phyloP scores from a whole-genome alignment of 2,329 filamentous ascomycete genomes.

The Aspergillus hortae region DNA sequence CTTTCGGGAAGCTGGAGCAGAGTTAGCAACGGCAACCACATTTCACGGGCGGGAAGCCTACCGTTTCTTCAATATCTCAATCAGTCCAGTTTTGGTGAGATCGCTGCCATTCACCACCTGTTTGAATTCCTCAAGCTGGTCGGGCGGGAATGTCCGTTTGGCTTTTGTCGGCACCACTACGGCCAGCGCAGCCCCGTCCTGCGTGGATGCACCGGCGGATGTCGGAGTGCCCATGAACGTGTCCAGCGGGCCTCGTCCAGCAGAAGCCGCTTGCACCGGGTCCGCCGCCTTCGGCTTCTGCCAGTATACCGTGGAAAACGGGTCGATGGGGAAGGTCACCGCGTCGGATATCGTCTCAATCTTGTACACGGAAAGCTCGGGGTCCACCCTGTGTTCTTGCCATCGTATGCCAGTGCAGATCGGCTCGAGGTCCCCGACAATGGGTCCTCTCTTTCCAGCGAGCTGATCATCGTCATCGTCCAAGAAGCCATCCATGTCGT shows the following conservation, averaged over 20 bases:
- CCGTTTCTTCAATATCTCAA: constrained; percentile 71
- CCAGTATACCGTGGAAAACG: constrained; percentile 84
- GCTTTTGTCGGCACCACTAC: constrained; percentile 20
- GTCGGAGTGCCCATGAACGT: constrained; percentile 20
- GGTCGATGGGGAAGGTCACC: constrained; percentile 66
- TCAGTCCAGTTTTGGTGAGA: constrained; percentile 69
- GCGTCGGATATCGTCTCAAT: constrained; percentile 69
- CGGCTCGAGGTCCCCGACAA: constrained; percentile 68
- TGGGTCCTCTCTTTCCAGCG: constrained; percentile 54
- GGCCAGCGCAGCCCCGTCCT: constrained; percentile 12
- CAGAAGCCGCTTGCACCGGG: constrained; percentile 15
- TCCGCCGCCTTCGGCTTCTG: constrained; percentile 29
- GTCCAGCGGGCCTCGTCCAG: constrained; percentile 18
- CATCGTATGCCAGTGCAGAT: constrained; percentile 79
- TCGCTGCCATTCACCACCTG: constrained; percentile 65
- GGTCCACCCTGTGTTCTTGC: constrained; percentile 55
- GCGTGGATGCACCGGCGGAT: constrained; percentile 6
- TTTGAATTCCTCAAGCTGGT: constrained; percentile 66
- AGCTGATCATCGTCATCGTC: constrained; percentile 75
- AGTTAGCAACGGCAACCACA: constrained; percentile 2
- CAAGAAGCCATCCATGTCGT: constrained; percentile 85
- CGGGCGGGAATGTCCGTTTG: constrained; percentile 51
- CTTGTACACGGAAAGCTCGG: constrained; percentile 57
- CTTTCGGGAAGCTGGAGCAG: constrained; percentile 59
- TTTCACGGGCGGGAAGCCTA: constrained; percentile 26